Evolutionary conservation across 345 rosid species (phyloP), one percentile per base, ranked within the genome.

Genomic region (Punica granatum): DNA sequence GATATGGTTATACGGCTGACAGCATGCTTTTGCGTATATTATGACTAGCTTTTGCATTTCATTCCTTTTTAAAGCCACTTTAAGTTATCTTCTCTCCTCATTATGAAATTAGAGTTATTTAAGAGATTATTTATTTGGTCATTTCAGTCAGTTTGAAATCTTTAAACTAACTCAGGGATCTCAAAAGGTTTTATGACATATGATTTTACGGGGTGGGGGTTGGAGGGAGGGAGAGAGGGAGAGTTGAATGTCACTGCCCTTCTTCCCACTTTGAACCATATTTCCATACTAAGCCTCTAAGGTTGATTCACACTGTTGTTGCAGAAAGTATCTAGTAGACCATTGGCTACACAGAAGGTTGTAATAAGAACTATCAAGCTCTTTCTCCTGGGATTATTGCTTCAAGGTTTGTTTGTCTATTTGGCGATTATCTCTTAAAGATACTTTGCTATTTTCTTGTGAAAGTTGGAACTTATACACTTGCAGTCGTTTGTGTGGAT

Each of bases 281-380:
- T 51, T 4, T 12, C 25, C 9, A 6, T 11, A 0, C 18, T 30
- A 56, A 37, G 53, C 49, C 58, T 58, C n/a, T 35, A 51, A 25
- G n/a, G 53, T 51, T 66, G 54, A 53, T 30, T 68, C 31, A 59
- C 51, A 42, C 21, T 15, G 54, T 13, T 30, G 8, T 23, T 76
- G 80, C 86, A 84, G 82, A 82, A 79, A 78, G 64, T 74, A 44
- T 64, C 85, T 41, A 76, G 73, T 74, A 85, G 75, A 75, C 31
- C 63, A 56, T 23, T 51, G 42, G 87, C 85, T 11, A 79, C 81
- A n/a, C 75, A 70, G 78, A 85, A 83, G 76, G 87, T 73, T 21
- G 42, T 73, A 25, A 35, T 72, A 67, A 76, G 87, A 76, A 73
- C 87, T 18, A 21, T 76, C 41, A 81, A 78, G 69, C 83, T 83